phyloP scores from a whole-genome alignment of 148 eudicot genomes.

The Talinum fruticosum region DNA sequence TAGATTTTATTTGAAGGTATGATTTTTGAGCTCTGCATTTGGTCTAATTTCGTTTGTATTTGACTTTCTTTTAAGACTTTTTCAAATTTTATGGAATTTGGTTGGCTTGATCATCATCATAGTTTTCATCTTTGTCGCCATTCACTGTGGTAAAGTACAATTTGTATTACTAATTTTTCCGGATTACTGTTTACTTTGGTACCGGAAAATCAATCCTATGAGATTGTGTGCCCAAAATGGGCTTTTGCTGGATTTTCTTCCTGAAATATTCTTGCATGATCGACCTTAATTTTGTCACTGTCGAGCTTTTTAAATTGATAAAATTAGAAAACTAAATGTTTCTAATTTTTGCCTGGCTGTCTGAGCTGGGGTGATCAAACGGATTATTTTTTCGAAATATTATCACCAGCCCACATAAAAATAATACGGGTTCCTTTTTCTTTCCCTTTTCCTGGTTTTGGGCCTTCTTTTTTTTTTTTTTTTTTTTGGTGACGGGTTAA shows the following conservation, averaged over 20 bases:
- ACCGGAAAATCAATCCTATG: background rate
- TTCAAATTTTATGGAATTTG: background rate
- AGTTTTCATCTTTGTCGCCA: background rate
- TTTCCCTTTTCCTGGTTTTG: background rate
- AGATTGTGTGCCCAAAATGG: background rate
- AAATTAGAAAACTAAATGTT: background rate
- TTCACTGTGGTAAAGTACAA: background rate
- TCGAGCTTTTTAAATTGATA: background rate
- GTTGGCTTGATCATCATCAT: conserved; percentile 17
- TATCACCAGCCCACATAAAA: background rate
- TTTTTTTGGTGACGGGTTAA: too few relatives aligned
- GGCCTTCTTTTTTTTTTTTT: too few relatives aligned
- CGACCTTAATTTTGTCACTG: background rate
- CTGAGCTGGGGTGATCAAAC: conserved; percentile 12
- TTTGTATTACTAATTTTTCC: background rate
- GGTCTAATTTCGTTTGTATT: background rate
- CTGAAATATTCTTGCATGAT: background rate
- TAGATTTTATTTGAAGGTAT: conserved; percentile 14
- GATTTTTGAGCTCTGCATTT: conserved; percentile 6
- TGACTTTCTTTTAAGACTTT: background rate
- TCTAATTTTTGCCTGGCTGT: conserved; percentile 9
- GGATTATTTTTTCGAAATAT: conserved; percentile 3
- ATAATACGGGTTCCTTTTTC: background rate
- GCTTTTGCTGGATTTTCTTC: background rate
- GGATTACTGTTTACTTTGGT: background rate